A percentile compares a stretch with the other conserved stretches of the same genome.
These are phyloP conservation scores for Prunus armeniaca DNA, from an alignment of 306 rosid species.

Conservation along the genomic window DNA sequence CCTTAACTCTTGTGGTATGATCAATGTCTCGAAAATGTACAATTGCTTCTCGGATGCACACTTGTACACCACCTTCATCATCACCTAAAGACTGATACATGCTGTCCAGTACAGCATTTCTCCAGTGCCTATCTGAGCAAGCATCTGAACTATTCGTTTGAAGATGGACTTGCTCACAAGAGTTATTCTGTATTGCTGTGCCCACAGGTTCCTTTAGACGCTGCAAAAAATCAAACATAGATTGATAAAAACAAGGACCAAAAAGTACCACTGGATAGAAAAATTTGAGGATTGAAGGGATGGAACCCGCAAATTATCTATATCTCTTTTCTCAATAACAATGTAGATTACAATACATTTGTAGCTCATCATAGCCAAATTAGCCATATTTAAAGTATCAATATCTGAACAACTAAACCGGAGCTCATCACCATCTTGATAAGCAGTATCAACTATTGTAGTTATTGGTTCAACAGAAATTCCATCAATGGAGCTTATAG, in stretches of 20 bases:
- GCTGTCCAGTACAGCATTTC: slow-evolving; percentile 48
- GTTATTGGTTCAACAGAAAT: neutral
- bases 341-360: neutral
- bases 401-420: neutral
- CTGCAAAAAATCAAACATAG: slow-evolving; percentile 45
- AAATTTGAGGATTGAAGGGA: neutral
- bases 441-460: neutral
- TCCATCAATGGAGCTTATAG: neutral
- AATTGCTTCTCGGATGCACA: slow-evolving; percentile 51
- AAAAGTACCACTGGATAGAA: neutral
- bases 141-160: slow-evolving; percentile 22
- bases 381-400: neutral
- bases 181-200: slow-evolving; percentile 33
- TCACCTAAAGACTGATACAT: slow-evolving; percentile 56
- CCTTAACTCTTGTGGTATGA: slow-evolving; percentile 36
- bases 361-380: neutral
- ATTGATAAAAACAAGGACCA: slow-evolving; percentile 15
- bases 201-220: slow-evolving; percentile 32
- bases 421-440: neutral
- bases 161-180: slow-evolving; percentile 25
- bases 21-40: slow-evolving; percentile 23
- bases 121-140: slow-evolving; percentile 48
- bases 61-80: slow-evolving; percentile 50
- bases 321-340: neutral
- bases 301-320: neutral